Evolutionary conservation across 257 asterid genomes (phyloP), one percentile per base, ranked within the genome.

Genomic region (Verbascum thapsus): DNA sequence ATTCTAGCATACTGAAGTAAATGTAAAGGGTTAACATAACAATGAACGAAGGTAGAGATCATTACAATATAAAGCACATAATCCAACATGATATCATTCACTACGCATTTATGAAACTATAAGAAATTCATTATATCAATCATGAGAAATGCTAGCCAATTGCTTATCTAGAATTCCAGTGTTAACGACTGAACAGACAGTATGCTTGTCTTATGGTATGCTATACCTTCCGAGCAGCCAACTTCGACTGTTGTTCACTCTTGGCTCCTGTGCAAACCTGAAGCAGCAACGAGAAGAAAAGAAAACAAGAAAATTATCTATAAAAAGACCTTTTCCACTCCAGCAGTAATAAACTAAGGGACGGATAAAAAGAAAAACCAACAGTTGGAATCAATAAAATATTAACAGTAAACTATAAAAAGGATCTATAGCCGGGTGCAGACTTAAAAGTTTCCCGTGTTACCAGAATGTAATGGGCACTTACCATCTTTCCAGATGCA

Each of bases 231-330:
- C 78, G 63, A 30, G 83, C 80, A 12, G 83, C 83, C 63, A 71
- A 53, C 43, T 66, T 72, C 2, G 84, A 71, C 59, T 74, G 73
- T 8, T 71, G 65, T 52, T 74, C 84, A 51, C 76, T 70, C 68
- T 78, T 78, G 30, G 80, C 83, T 51, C 83, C 83, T 8, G 80
- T 68, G 59, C 82, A 77, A 8, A 77, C 80, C 80, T 74, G 47
- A 32, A 45, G 48, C 20, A 58, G 34, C 57, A 68, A 50, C 5
- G 6, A n/a, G 30, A 58, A 16, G 37, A 11, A 35, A 18, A 19
- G 7, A 20, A 66, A 8, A 53, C 32, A 10, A 26, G 41, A 18
- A 57, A 44, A 48, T 42, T 10, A 34, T 10, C 30, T 16, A 13
- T 44, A 40, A 5, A n/a, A 22, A 8, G n/a, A 35, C 26, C 32